phyloP scores from a whole-genome alignment of 2,329 filamentous ascomycete genomes.

The Diaporthe sp. region DNA sequence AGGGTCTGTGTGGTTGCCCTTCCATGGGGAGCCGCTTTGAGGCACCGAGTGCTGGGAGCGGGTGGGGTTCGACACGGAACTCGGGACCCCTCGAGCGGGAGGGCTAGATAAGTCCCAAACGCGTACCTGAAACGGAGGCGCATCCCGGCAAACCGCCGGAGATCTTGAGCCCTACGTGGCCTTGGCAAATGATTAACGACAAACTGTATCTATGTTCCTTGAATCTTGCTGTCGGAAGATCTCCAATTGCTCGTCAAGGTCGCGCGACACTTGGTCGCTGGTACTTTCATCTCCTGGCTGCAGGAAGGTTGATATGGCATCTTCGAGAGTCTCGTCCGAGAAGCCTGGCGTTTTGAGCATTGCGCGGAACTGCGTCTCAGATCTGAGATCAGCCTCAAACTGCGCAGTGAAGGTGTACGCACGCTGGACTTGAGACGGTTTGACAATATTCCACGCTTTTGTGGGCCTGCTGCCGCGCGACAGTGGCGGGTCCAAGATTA shows the following conservation, averaged over 20 bases:
- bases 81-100: slow-evolving; percentile 5
- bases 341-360: slow-evolving; percentile 63
- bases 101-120: slow-evolving; percentile 23
- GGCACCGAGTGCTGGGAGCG: slow-evolving; percentile 3
- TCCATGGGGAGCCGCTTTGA: background rate
- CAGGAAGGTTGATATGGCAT: slow-evolving; percentile 62
- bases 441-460: slow-evolving; percentile 75
- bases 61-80: slow-evolving; percentile 20
- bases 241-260: slow-evolving; percentile 55
- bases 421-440: slow-evolving; percentile 79
- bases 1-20: background rate
- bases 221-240: slow-evolving; percentile 54
- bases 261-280: slow-evolving; percentile 52
- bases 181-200: slow-evolving; percentile 43
- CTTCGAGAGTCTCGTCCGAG: slow-evolving; percentile 59
- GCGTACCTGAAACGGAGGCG: slow-evolving; percentile 37
- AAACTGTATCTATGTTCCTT: slow-evolving; percentile 50
- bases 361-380: slow-evolving; percentile 57
- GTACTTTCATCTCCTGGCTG: slow-evolving; percentile 46
- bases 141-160: background rate
- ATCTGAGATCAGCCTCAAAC: slow-evolving; percentile 60
- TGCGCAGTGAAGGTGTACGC: slow-evolving; percentile 77
- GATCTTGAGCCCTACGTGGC: slow-evolving; percentile 20
- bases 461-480: slow-evolving; percentile 54
- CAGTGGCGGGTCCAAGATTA: slow-evolving; percentile 78